Conservation (phyloP, 805 yeast species). For the Pichia californica region DNA sequence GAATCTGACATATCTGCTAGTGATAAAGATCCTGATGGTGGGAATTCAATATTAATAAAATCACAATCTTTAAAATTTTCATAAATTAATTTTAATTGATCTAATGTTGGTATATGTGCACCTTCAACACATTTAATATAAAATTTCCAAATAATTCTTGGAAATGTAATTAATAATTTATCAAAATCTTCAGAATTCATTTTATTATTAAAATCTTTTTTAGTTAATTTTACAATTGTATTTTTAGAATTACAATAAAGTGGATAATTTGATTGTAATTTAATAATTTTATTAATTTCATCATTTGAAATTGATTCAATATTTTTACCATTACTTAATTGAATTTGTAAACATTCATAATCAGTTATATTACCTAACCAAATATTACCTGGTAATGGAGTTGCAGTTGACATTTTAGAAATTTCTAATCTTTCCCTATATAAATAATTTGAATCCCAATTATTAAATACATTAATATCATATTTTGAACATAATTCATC, state of each 20-base stretch:
- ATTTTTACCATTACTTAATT: slow-evolving; percentile 16
- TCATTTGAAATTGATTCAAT: not conserved
- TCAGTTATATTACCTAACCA: slow-evolving; percentile 87
- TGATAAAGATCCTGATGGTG: slow-evolving; percentile 80
- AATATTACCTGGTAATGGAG: slow-evolving; percentile 44
- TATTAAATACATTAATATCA: slow-evolving; percentile 40
- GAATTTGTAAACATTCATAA: slow-evolving; percentile 38
- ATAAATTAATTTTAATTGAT: slow-evolving; percentile 29
- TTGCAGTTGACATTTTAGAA: slow-evolving; percentile 75
- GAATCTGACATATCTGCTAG: slow-evolving; percentile 62
- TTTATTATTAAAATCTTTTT: slow-evolving; percentile 24
- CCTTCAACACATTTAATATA: slow-evolving; percentile 57
- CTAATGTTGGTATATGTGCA: slow-evolving; percentile 44
- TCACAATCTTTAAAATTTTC: slow-evolving; percentile 13
- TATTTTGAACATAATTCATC: slow-evolving; percentile 28
- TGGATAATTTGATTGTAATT: slow-evolving; percentile 21
- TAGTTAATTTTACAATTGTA: slow-evolving; percentile 41
- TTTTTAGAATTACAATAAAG: slow-evolving; percentile 45
- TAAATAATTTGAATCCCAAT: slow-evolving; percentile 65
- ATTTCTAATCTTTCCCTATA: slow-evolving; percentile 79
- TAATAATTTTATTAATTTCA: not conserved
- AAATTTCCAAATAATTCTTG: slow-evolving; percentile 48
- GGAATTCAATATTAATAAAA: slow-evolving; percentile 48
- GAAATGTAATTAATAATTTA: slow-evolving; percentile 38
- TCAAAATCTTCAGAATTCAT: slow-evolving; percentile 19